A percentile compares a stretch with the other conserved stretches of the same genome.
Conservation (phyloP, 805 yeast genomes). For the Starmerella sp. region DNA sequence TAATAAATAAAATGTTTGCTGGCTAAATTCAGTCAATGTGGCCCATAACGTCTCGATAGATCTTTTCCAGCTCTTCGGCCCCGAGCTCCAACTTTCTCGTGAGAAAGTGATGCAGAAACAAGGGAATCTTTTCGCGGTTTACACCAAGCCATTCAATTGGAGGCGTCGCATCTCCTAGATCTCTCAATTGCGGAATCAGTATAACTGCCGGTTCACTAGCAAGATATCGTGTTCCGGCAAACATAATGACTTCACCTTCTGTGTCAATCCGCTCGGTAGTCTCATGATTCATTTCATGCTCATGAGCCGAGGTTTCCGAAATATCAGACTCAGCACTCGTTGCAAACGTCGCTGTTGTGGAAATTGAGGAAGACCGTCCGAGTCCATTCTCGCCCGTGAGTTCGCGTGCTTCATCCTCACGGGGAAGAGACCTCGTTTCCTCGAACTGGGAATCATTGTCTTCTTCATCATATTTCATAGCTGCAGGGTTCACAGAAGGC, state of each 20-base stretch:
- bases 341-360: background rate
- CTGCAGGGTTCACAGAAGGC: slow-evolving; percentile 5
- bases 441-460: background rate
- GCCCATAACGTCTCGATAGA: slow-evolving; percentile 16
- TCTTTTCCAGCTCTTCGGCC: slow-evolving; percentile 51
- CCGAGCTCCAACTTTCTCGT: slow-evolving; percentile 64
- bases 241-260: background rate
- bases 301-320: background rate
- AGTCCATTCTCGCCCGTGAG: background rate
- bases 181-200: slow-evolving; percentile 80
- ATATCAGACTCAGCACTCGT: background rate
- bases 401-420: background rate
- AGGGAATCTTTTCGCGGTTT: slow-evolving; percentile 76
- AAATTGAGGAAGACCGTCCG: background rate
- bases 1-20: background rate
- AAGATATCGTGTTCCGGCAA: slow-evolving; percentile 32
- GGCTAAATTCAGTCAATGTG: slow-evolving; percentile 3
- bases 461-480: background rate
- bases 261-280: background rate
- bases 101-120: slow-evolving; percentile 68
- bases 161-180: slow-evolving; percentile 93
- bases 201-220: slow-evolving; percentile 69
- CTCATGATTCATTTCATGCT: background rate
- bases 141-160: slow-evolving; percentile 98
- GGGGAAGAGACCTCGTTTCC: background rate